phyloP scores from a whole-genome alignment of 163 green algal species.

The Chlorella variabilis region DNA sequence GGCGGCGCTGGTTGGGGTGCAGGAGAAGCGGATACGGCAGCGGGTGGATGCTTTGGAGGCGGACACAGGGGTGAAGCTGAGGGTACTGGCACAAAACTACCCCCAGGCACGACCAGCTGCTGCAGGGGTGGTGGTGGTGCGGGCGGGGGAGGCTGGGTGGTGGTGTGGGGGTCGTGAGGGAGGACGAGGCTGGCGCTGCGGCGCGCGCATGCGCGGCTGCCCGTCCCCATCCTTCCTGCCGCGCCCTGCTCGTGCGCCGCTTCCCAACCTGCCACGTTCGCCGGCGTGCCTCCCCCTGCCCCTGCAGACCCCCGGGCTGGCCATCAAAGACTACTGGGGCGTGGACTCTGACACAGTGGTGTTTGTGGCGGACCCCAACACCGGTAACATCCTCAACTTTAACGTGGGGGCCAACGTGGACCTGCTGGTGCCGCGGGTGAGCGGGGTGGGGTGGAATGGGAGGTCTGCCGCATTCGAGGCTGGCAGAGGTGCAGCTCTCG shows the following conservation, averaged over 20 bases:
- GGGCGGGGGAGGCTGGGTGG: neutral
- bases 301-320: conserved; percentile 72
- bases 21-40: conserved; percentile 74
- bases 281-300: neutral
- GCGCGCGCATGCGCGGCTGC: neutral
- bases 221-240: no score
- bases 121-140: neutral
- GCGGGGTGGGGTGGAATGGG: neutral
- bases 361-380: conserved; percentile 81
- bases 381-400: conserved; percentile 97
- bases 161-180: no score
- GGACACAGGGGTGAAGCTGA: conserved; percentile 94
- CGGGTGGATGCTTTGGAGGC: conserved; percentile 76
- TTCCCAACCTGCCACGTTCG: neutral
- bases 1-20: neutral
- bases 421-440: conserved; percentile 85
- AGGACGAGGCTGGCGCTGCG: neutral
- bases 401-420: conserved; percentile 94
- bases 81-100: conserved; percentile 97
- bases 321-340: conserved; percentile 95
- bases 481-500: no score
- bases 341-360: conserved; percentile 90
- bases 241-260: neutral
- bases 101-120: conserved; percentile 75
- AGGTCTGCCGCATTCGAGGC: neutral